Conservation (phyloP, 495 filamentous ascomycete genomes). For the Xeromyces bisporus region DNA sequence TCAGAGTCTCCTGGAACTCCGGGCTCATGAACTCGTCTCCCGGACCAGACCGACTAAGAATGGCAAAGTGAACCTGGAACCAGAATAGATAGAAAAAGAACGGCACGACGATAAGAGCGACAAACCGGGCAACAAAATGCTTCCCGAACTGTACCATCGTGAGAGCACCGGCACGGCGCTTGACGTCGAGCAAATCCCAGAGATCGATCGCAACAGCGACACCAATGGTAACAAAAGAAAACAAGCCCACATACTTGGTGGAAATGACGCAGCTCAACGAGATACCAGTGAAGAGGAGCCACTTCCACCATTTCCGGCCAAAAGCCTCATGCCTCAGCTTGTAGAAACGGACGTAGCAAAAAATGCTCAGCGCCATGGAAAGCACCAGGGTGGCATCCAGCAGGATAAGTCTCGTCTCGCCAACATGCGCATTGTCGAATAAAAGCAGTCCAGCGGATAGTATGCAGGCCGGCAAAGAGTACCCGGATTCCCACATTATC, state of each 20-base stretch:
- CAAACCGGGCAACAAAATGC: conserved; percentile 71
- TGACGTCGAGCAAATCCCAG: conserved; percentile 86
- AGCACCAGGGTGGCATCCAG: conserved; percentile 88
- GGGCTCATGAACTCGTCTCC: conserved; percentile 98
- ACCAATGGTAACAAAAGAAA: conserved; percentile 94
- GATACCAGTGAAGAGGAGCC: conserved; percentile 88
- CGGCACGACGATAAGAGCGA: conserved; percentile 73
- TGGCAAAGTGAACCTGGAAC: conserved; percentile 97
- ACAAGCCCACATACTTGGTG: conserved; percentile 92
- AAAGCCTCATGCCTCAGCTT: conserved; percentile 86
- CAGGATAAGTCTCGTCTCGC: conserved; percentile 87
- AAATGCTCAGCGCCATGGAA: conserved; percentile 83
- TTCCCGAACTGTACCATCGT: conserved; percentile 64
- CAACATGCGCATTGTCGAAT: conserved; percentile 97
- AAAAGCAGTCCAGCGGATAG: conserved; percentile 74
- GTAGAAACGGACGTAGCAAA: conserved; percentile 94
- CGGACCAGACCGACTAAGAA: conserved; percentile 74
- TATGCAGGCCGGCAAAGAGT: conserved; percentile 82
- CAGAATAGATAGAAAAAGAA: conserved; percentile 98
- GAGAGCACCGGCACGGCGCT: conserved; percentile 59
- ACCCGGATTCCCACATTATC: conserved; percentile 99
- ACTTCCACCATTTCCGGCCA: conserved; percentile 97
- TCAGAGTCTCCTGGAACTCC: conserved; percentile 91
- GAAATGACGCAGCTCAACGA: conserved; percentile 93
- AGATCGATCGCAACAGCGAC: conserved; percentile 85